Evolutionary conservation across 164 flowering plant species (phyloP), one percentile per base, ranked within the genome.

Genomic region (Platanus orientalis): DNA sequence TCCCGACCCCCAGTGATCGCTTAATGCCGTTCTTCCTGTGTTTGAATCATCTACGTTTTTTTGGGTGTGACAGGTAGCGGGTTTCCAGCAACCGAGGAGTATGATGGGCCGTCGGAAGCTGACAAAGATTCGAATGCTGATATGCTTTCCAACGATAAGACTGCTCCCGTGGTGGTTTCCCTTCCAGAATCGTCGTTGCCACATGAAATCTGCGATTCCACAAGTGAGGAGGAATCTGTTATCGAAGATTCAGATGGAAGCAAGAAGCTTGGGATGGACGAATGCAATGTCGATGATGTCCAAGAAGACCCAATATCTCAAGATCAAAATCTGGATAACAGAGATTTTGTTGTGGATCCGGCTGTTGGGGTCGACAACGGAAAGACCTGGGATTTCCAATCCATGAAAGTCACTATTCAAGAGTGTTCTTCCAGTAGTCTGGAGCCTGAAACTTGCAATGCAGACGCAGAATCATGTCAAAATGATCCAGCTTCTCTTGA

Each of bases 171-270:
- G 24, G 25, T 7, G 14, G 24, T 4, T 7, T 3, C 29, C n/a
- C 0, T 19, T 56, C 59, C 42, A 36, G 24, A n/a, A n/a, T n/a
- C n/a, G n/a, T n/a, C n/a, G n/a, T n/a, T n/a, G n/a, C n/a, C n/a
- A n/a, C n/a, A n/a, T n/a, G n/a, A n/a, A n/a, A n/a, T n/a, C n/a
- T n/a, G n/a, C n/a, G n/a, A n/a, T n/a, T n/a, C n/a, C n/a, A n/a
- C n/a, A n/a, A n/a, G 4, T 19, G 19, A n/a, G 28, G 30, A 34
- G 14, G 69, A 65, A 32, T 30, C 55, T 34, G 48, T 6, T 23
- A 54, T 27, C 24, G 60, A 65, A 48, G 62, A 32, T 48, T 57
- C 53, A 45, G 30, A 36, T 40, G 59, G 12, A 24, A 23, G 16
- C 26, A 6, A 30, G 25, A 28, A 25, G 47, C 1, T 1, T 19